Conservation (phyloP, 495 filamentous ascomycete species). For the Apodospora peruviana region DNA sequence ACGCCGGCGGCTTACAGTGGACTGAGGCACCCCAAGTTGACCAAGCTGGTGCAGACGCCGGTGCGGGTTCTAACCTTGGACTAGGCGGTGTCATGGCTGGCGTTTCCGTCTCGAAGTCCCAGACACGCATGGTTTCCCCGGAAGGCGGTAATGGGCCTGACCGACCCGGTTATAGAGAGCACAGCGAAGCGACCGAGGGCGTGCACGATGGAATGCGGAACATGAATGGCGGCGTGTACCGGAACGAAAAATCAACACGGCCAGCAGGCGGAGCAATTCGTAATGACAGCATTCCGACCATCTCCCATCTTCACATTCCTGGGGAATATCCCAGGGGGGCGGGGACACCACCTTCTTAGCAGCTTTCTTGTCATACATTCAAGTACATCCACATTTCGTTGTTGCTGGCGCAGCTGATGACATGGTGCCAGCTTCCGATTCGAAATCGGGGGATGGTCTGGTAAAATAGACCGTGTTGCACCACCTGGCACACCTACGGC, state of each 20-base stretch:
- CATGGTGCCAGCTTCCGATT: not conserved
- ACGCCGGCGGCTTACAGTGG: too few relatives aligned
- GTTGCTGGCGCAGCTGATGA: not conserved
- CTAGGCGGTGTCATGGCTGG: not conserved
- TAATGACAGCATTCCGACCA: constrained; percentile 23
- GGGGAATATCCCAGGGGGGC: constrained; percentile 49
- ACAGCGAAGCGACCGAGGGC: not conserved
- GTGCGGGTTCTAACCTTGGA: not conserved
- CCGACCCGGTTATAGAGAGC: not conserved
- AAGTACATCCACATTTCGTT: not conserved
- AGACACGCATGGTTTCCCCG: too few relatives aligned
- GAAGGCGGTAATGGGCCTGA: not conserved
- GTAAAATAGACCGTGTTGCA: not conserved
- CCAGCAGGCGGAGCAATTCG: constrained; percentile 10
- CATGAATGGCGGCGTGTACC: not conserved
- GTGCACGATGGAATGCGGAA: not conserved
- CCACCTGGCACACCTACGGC: too few relatives aligned
- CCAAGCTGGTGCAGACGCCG: not conserved
- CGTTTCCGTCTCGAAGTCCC: too few relatives aligned
- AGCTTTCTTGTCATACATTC: not conserved
- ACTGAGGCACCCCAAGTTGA: too few relatives aligned
- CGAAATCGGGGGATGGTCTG: too few relatives aligned
- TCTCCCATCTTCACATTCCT: constrained; percentile 47
- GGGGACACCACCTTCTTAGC: constrained; percentile 3
- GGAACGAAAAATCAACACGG: constrained; percentile 1